phyloP scores from a whole-genome alignment of 371 early-diverging fungal species.

The Saksenaea oblongispora region DNA sequence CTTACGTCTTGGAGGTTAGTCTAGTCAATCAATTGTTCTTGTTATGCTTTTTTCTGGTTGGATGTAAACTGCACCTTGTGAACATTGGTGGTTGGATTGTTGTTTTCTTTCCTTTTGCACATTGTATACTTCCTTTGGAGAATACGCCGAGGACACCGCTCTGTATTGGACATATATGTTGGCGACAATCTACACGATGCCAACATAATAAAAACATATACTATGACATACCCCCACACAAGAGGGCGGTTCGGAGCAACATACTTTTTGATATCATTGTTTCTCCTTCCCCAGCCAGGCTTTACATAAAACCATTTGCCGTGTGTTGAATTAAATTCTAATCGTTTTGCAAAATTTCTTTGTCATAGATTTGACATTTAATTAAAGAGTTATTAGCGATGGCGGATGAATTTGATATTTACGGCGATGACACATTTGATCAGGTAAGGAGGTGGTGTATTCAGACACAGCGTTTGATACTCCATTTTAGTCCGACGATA shows the following conservation, averaged over 20 bases:
- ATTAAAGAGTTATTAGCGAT: conserved; percentile 10
- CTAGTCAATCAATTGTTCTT: neutral
- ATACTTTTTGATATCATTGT: conserved; percentile 3
- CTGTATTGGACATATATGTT: conserved; percentile 4
- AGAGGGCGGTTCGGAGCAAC: conserved; percentile 4
- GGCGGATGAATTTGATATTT: conserved; percentile 49
- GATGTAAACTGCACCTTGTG: conserved; percentile 1
- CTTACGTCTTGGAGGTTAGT: conserved; percentile 6
- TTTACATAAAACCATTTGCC: conserved; percentile 1
- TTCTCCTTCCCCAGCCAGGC: neutral
- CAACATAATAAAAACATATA: conserved; percentile 1
- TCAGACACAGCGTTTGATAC: neutral
- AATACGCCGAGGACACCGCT: neutral
- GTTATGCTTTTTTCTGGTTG: neutral
- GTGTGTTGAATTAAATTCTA: neutral
- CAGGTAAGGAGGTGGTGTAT: conserved; percentile 22
- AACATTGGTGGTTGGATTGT: neutral
- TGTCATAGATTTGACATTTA: conserved; percentile 6
- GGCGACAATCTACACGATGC: conserved; percentile 1
- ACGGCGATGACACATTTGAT: conserved; percentile 47
- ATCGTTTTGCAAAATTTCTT: conserved; percentile 1
- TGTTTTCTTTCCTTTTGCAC: neutral
- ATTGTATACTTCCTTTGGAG: conserved; percentile 2
- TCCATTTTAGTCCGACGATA: conserved; percentile 32
- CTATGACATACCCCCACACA: neutral